phyloP scores from a whole-genome alignment of 805 yeast genomes.

The Komagataella pseudopastoris region DNA sequence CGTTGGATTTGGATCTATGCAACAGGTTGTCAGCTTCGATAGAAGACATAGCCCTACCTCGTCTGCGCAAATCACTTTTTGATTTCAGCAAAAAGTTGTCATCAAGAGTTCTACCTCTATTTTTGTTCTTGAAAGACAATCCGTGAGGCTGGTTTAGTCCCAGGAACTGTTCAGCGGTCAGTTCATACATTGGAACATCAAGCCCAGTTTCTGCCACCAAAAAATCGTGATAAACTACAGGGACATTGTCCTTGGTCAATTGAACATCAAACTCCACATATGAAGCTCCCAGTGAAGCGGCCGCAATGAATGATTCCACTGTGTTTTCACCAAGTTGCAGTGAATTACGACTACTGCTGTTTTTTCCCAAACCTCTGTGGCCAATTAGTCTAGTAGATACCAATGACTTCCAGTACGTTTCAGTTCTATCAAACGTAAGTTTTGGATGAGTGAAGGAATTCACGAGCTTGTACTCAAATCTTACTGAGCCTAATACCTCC shows the following conservation, averaged over 20 bases:
- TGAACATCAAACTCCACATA: slow-evolving; percentile 97
- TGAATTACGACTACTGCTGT: slow-evolving; percentile 54
- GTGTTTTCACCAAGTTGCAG: slow-evolving; percentile 93
- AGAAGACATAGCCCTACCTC: neutral
- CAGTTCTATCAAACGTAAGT: slow-evolving; percentile 50
- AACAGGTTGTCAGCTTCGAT: slow-evolving; percentile 7
- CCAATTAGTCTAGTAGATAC: slow-evolving; percentile 89
- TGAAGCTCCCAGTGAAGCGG: slow-evolving; percentile 91
- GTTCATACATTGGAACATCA: slow-evolving; percentile 89
- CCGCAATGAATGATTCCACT: slow-evolving; percentile 88
- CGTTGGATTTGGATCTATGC: slow-evolving; percentile 24
- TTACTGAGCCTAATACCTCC: slow-evolving; percentile 64
- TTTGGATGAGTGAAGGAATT: slow-evolving; percentile 61
- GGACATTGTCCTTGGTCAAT: slow-evolving; percentile 78
- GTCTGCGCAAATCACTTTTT: neutral
- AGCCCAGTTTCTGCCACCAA: slow-evolving; percentile 91
- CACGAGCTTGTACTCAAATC: slow-evolving; percentile 62
- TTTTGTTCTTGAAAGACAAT: slow-evolving; percentile 4
- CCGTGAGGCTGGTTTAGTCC: slow-evolving; percentile 26
- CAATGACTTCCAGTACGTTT: slow-evolving; percentile 84
- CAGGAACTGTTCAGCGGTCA: slow-evolving; percentile 82
- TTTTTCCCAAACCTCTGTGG: slow-evolving; percentile 91
- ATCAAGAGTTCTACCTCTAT: slow-evolving; percentile 12
- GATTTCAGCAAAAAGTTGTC: slow-evolving; percentile 14
- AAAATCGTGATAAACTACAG: slow-evolving; percentile 92